Evolutionary conservation across 129 eudicot genomes (phyloP), one percentile per base, ranked within the genome.

Genomic region (Arctium lappa): DNA sequence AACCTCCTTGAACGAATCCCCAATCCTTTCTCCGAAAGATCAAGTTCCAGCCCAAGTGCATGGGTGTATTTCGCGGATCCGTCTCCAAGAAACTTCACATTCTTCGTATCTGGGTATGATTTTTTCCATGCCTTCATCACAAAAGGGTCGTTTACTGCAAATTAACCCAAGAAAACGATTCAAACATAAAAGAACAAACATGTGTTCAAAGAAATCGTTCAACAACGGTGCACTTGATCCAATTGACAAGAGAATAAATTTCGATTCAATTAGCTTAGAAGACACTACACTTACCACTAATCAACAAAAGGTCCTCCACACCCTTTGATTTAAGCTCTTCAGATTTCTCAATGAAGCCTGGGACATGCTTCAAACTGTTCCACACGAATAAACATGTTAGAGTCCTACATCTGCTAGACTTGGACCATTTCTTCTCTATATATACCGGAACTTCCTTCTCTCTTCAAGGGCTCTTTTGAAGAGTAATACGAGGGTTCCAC

Each of bases 111-210:
- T 1, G 97, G 91, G 89, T 85, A 95, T 0, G 97, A 90, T 71
- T 95, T 93, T 62, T 90, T 91, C 97, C 97, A 95, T 37, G 97
- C 99, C 92, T 95, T 95, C 97, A 95, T 91, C 90, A 95, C 99
- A 78, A 87, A 95, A 6, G 97, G 97, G 73, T 95, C 99, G 80
- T 93, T 95, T 31, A 85, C 85, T 86, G 83, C 83, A 89, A 73
- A 82, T 27, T 2, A 11, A 79, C 69, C 56, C 38, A 29, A 48
- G 31, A 39, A 39, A 37, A 69, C 12, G 1, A 69, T 22, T 68
- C 73, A 69, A 69, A 18, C 34, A 68, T 27, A 18, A 65, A 69
- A 2, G 37, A 69, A 6, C 73, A 30, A 34, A 13, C 76, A 72
- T 72, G 9, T 36, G 33, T 37, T 34, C 31, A 6, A 73, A 16